These are phyloP conservation scores for Sherardia arvensis DNA, from an alignment of 257 asterid genomes.

Conservation along the genomic window DNA sequence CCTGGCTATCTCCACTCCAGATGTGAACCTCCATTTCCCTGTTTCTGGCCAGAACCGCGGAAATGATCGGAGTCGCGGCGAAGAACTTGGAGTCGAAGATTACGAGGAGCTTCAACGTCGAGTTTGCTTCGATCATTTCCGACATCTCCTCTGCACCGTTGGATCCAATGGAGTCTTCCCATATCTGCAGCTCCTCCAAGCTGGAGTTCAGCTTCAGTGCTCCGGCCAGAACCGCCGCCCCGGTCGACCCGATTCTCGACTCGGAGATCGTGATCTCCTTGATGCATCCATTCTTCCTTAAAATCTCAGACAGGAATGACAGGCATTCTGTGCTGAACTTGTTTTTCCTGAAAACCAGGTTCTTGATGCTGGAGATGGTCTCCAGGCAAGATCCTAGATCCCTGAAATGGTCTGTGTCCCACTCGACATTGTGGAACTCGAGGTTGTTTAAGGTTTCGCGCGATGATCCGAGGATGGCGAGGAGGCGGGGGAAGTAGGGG, in stretches of 20 bases:
- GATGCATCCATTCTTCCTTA: constrained; percentile 32
- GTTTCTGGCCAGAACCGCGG: constrained; percentile 77
- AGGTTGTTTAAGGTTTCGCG: constrained; percentile 25
- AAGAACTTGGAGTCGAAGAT: constrained; percentile 41
- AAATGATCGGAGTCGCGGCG: constrained; percentile 56
- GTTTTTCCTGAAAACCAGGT: constrained; percentile 44
- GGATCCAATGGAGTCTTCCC: constrained; percentile 78
- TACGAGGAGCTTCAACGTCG: constrained; percentile 44
- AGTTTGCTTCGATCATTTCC: constrained; percentile 83
- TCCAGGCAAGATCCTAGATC: constrained; percentile 30
- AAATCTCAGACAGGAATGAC: constrained; percentile 34
- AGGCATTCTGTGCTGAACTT: constrained; percentile 36
- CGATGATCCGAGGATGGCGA: constrained; percentile 26
- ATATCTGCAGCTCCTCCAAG: constrained; percentile 60
- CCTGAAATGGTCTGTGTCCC: constrained; percentile 42
- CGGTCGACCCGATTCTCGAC: constrained; percentile 57
- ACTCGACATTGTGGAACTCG: constrained; percentile 56
- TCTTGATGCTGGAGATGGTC: constrained; percentile 26
- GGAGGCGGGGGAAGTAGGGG: constrained; percentile 35
- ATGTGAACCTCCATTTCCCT: constrained; percentile 63
- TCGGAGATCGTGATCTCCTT: constrained; percentile 47
- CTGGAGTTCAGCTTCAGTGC: constrained; percentile 43
- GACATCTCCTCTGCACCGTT: constrained; percentile 76
- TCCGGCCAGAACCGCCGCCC: constrained; percentile 47
- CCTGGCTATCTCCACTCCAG: constrained; percentile 39